Percentiles rank a stretch among this genome's conserved stretches.
Conservation (phyloP, 2,329 filamentous ascomycete species). For the Ophiognomonia clavigignenti-juglandacearum region DNA sequence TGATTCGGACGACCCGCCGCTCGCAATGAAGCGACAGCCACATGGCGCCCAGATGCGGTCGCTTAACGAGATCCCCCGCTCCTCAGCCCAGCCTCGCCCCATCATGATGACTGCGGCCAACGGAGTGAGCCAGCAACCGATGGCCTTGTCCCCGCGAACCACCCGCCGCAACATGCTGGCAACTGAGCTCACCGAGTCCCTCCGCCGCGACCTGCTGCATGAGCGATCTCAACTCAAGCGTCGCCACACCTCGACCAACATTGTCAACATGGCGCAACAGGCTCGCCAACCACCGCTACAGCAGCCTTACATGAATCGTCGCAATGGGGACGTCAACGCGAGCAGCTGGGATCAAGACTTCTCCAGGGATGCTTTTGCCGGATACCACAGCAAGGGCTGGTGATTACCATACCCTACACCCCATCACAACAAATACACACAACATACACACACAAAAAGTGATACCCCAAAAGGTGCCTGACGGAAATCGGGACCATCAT, state of each 20-base stretch:
- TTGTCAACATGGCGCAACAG: slow-evolving; percentile 81
- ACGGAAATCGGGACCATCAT: neutral
- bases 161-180: slow-evolving; percentile 94
- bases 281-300: slow-evolving; percentile 46
- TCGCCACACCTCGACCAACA: slow-evolving; percentile 83
- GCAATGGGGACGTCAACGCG: slow-evolving; percentile 57
- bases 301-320: slow-evolving; percentile 53
- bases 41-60: slow-evolving; percentile 45
- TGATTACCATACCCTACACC: slow-evolving; percentile 34
- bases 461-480: slow-evolving; percentile 9
- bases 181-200: slow-evolving; percentile 87
- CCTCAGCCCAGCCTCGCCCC: slow-evolving; percentile 57
- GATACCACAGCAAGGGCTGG: slow-evolving; percentile 85
- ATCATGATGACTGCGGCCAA: slow-evolving; percentile 71
- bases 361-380: slow-evolving; percentile 68
- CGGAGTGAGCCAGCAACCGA: slow-evolving; percentile 49
- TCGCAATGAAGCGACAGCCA: slow-evolving; percentile 59
- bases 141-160: slow-evolving; percentile 82
- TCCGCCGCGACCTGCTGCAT: slow-evolving; percentile 87
- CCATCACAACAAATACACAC: slow-evolving; percentile 3
- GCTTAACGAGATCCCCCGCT: slow-evolving; percentile 61
- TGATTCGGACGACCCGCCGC: slow-evolving; percentile 57
- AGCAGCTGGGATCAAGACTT: slow-evolving; percentile 85
- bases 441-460: slow-evolving; percentile 8
- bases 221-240: slow-evolving; percentile 92